phyloP scores from a whole-genome alignment of 148 eudicot genomes.

The Spergularia bocconei region DNA sequence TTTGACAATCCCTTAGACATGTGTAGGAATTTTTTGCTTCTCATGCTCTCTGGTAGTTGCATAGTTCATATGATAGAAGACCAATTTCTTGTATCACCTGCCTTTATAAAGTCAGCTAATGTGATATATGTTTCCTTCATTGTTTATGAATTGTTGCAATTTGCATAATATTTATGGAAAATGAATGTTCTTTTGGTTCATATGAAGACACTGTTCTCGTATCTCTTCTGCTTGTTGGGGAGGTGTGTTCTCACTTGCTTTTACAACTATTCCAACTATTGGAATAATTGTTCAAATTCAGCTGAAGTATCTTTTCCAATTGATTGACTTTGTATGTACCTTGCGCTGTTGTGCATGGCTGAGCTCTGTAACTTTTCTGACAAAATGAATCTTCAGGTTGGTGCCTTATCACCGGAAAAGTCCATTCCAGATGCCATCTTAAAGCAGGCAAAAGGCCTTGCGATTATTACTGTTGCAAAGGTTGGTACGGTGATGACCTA shows the following conservation, averaged over 20 bases:
- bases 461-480: conserved; percentile 63
- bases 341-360: neutral
- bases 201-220: neutral
- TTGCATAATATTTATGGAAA: neutral
- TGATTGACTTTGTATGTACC: neutral
- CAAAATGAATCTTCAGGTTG: conserved; percentile 36
- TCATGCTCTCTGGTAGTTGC: neutral
- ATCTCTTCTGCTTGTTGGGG: neutral
- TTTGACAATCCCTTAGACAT: neutral
- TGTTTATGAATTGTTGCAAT: neutral
- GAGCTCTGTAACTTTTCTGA: neutral
- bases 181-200: neutral
- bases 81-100: neutral
- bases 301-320: neutral
- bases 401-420: conserved; percentile 45
- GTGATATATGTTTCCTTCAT: neutral
- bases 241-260: neutral
- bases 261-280: neutral
- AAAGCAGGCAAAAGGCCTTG: conserved; percentile 65
- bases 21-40: neutral
- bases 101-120: neutral
- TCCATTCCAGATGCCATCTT: conserved; percentile 61
- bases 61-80: neutral
- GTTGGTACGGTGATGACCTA: conserved; percentile 55
- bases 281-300: neutral